Evolutionary conservation across 129 eudicot species (phyloP), one percentile per base, ranked within the genome.

Genomic region (Gnaphalium uliginosum): DNA sequence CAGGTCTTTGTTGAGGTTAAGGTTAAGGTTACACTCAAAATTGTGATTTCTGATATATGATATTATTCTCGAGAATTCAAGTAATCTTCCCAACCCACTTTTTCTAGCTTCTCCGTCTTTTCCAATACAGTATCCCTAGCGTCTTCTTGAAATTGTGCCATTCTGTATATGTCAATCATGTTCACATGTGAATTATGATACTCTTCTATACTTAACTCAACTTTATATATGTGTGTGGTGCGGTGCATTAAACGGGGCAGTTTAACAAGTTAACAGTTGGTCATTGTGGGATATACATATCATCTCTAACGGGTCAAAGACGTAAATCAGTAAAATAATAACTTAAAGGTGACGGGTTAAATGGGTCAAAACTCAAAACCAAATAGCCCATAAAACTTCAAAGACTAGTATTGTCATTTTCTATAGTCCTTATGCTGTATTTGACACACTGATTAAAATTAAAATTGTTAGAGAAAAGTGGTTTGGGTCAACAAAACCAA

Each of bases 21-120:
- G 6, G 19, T 50, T 13, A 53, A 33, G n/a, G 7, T 18, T 70
- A 17, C n/a, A 68, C 25, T 54, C 74, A 73, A 80, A 80, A 80
- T 43, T 73, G 74, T 29, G 24, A 61, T 46, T 35, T 39, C 24
- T 10, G 26, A 11, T 54, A 22, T 19, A 25, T 15, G 18, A 65
- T 33, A 64, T 19, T 64, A 26, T 59, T 69, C 60, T 85, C 82
- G 82, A 62, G 89, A 59, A 53, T 84, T 89, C 77, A 87, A 81
- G 79, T 91, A 91, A 5, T 83, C 86, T 82, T 91, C 97, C 97
- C 97, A 91, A 1, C 99, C 97, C 41, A 73, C 88, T 73, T 87
- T 87, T 73, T 85, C 87, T 69, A 94, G 86, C 83, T 81, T 94
- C 8, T 91, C 88, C 39, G 86, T 90, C 82, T 94, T 94, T 19